Evolutionary conservation across 192 early-diverging fungal species (phyloP), one percentile per base, ranked within the genome.

Genomic region (Backusella australiensis): DNA sequence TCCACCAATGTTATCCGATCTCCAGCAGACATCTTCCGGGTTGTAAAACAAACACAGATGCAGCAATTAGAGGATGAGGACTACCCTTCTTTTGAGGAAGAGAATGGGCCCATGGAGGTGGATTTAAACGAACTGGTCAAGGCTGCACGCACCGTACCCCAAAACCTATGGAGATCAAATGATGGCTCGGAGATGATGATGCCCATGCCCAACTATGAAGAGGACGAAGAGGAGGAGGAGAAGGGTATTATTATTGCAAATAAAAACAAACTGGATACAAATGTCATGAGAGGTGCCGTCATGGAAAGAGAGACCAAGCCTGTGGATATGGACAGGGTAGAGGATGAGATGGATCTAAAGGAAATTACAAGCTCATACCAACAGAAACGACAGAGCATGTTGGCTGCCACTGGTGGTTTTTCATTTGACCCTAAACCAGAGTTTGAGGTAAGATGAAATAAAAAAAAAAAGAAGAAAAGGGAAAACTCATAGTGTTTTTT

Each of bases 311-410:
- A 86, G 2, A 75, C 82, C 19, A 80, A 86, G 12, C 52, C 80
- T n/a, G 75, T 86, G 23, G 79, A 88, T 38, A 67, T 83, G 56
- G 87, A 88, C 14, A 81, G 82, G 44, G 71, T 85, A 5, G 85
- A 86, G 53, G 83, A 86, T 8, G 83, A 88, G 35, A 86, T 88
- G 87, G 71, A 86, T 41, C 70, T 85, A 42, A 72, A 77, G 66
- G 85, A 88, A 71, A 78, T 82, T 34, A 73, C 65, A 14, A 49
- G 71, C 15, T 71, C 63, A 7, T 83, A 83, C 71, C 75, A 83
- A 32, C 71, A 34, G 3, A 72, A 73, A 15, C 42, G 82, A 23
- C 74, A 76, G 15, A 73, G 76, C 4, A 75, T 83, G 42, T 36
- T 83, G 21, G 82, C 82, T 38, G 66, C 68, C 23, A 78, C 75